A percentile compares a stretch with the other conserved stretches of the same genome.
These are phyloP conservation scores for Boletellus emodensis DNA, from an alignment of 768 basidiomycete genomes.

Conservation along the genomic window DNA sequence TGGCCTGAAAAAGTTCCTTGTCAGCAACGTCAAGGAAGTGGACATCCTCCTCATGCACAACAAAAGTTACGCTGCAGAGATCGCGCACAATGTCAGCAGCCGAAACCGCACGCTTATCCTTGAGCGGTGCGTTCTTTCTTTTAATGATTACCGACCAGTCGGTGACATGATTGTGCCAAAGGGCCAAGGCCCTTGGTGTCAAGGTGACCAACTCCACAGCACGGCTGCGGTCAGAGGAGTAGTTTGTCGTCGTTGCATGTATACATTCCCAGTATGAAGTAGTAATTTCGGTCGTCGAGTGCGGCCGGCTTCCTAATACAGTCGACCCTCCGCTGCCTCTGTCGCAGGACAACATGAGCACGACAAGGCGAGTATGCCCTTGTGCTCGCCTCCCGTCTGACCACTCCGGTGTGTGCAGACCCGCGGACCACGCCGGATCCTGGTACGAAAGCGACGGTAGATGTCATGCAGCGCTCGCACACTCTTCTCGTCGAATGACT, in stretches of 20 bases:
- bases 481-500: constrained; percentile 13
- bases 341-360: constrained; percentile 18
- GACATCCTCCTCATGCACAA: constrained; percentile 98
- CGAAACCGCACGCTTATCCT: constrained; percentile 90
- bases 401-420: constrained; percentile 30
- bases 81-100: constrained; percentile 94
- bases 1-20: constrained; percentile 93
- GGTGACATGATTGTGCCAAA: constrained; percentile 28
- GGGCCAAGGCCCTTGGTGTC: constrained; percentile 81
- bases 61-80: constrained; percentile 92
- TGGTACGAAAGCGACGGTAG: constrained; percentile 82
- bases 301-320: constrained; percentile 23
- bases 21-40: constrained; percentile 90
- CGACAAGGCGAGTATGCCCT: constrained; percentile 24
- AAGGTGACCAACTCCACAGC: constrained; percentile 94
- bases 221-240: constrained; percentile 93
- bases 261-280: too few species aligned
- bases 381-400: neutral
- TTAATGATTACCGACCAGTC: neutral
- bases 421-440: constrained; percentile 80
- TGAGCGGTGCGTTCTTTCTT: constrained; percentile 57
- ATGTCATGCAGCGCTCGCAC: constrained; percentile 16
- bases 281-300: too few species aligned
- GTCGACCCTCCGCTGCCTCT: constrained; percentile 15
- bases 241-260: constrained; percentile 39